phyloP scores from a whole-genome alignment of 805 yeast species.

The Wickerhamiella shivajii region DNA sequence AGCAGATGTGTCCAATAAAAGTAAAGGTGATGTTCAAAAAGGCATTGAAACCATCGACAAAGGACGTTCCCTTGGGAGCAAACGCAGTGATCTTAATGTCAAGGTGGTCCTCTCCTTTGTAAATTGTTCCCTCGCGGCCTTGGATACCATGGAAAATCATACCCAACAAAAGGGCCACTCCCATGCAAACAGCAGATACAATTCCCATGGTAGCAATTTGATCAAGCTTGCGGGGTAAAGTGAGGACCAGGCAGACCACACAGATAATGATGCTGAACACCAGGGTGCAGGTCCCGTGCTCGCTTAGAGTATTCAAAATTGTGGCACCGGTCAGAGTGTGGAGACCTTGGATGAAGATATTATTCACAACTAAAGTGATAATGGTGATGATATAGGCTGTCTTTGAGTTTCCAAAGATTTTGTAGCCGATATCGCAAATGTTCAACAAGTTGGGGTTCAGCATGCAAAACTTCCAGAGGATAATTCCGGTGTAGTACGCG shows the following conservation, averaged over 20 bases:
- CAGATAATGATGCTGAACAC: slow-evolving; percentile 38
- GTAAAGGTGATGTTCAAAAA: slow-evolving; percentile 46
- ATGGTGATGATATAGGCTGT: slow-evolving; percentile 48
- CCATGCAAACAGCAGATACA: slow-evolving; percentile 44
- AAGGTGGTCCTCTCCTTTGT: slow-evolving; percentile 27
- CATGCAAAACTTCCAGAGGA: slow-evolving; percentile 39
- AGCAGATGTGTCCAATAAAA: slow-evolving; percentile 49
- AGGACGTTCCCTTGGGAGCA: slow-evolving; percentile 40
- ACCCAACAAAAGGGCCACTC: slow-evolving; percentile 37
- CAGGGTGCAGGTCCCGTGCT: slow-evolving; percentile 37
- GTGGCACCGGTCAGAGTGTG: slow-evolving; percentile 48
- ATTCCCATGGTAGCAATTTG: slow-evolving; percentile 37
- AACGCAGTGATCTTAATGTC: slow-evolving; percentile 34
- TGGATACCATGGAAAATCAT: slow-evolving; percentile 42
- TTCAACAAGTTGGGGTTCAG: slow-evolving; percentile 37
- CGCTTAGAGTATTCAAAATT: slow-evolving; percentile 40
- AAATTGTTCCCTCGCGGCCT: slow-evolving; percentile 34
- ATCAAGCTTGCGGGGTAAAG: slow-evolving; percentile 43
- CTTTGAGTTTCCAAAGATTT: slow-evolving; percentile 35
- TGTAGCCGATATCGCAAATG: slow-evolving; percentile 46
- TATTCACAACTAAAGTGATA: slow-evolving; percentile 37
- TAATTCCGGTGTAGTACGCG: slow-evolving; percentile 42
- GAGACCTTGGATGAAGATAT: slow-evolving; percentile 42
- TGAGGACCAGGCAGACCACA: slow-evolving; percentile 35
- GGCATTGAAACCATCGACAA: slow-evolving; percentile 40